Base-by-base conservation (phyloP, 768 basidiomycete species). In the Gelatoporia subvermispora region DNA sequence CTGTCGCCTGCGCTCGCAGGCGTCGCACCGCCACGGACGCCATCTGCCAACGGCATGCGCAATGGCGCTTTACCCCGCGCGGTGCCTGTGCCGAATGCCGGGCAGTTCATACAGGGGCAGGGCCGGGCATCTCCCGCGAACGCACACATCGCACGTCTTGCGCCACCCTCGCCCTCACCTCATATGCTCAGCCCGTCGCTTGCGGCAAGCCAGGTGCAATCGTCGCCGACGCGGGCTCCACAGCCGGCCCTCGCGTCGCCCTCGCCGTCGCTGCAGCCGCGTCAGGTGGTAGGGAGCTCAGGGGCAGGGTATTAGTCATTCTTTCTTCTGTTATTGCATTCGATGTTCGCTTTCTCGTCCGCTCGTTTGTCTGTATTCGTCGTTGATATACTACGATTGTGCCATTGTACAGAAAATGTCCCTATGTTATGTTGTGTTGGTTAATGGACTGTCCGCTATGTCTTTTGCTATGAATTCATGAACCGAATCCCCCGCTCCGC, bases 31-130 rank as follows among this genome's bases (percentile, higher is more conserved):
- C 56, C 57, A 16, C 74, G 81, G 20, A 73, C 75, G 10, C 76
- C 81, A 2, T 83, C 82, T 0, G 73, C 77, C 17, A 81, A 79
- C 56, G 81, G 82, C 4, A 72, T 71, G n/a, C 76, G 78, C 38
- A 68, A 21, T 62, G 21, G 45, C 50, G 25, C 58, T 5, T n/a
- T 20, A 38, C 45, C 43, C 11, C 47, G 45, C 9, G 43, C 46
- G n/a, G 50, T 41, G 13, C 41, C 48, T 3, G 43, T 47, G 41
- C 31, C 35, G 7, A 42, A 48, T 22, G 52, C 40, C 38, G 60
- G 58, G 38, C 44, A 50, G 28, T 28, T 56, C 25, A 21, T 20
- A 39, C 53, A 37, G 3, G 17, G 16, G 16, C 59, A 55, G 41
- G 60, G 55, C 48, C 35, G 60, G 21, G 59, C 47, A 20, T 58